A percentile compares a stretch with the other conserved stretches of the same genome.
Conservation (phyloP, 805 yeast species). For the Metschnikowia hibisci region DNA sequence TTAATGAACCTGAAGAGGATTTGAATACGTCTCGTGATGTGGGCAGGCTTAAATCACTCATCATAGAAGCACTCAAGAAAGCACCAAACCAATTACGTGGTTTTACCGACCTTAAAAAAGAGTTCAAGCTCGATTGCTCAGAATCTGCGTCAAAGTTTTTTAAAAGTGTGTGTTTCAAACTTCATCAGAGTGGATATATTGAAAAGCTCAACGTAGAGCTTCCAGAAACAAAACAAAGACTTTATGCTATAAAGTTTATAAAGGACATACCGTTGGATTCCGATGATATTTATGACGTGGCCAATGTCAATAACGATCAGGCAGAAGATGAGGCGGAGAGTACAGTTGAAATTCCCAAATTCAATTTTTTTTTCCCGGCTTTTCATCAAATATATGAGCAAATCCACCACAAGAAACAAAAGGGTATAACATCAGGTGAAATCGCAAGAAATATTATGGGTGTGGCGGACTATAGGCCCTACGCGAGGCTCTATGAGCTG, state of each 20-base stretch:
- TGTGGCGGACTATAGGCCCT: slow-evolving; percentile 46
- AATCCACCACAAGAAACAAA: slow-evolving; percentile 35
- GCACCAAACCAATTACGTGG: slow-evolving; percentile 63
- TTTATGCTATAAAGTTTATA: slow-evolving; percentile 38
- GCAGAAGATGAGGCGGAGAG: slow-evolving; percentile 12
- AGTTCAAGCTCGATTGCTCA: slow-evolving; percentile 47
- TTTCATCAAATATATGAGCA: slow-evolving; percentile 59
- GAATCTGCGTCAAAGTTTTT: slow-evolving; percentile 42
- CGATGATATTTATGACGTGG: slow-evolving; percentile 40
- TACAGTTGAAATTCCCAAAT: slow-evolving; percentile 22
- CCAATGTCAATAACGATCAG: slow-evolving; percentile 17
- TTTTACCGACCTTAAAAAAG: slow-evolving; percentile 56
- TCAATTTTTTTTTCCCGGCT: slow-evolving; percentile 58
- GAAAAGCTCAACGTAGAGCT: slow-evolving; percentile 48
- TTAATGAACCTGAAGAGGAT: slow-evolving; percentile 16
- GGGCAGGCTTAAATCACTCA: slow-evolving; percentile 27
- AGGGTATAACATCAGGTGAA: slow-evolving; percentile 61
- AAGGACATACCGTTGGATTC: slow-evolving; percentile 47
- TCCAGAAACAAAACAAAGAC: slow-evolving; percentile 22
- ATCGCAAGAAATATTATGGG: slow-evolving; percentile 53
- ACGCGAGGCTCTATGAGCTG: slow-evolving; percentile 48
- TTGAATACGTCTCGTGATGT: slow-evolving; percentile 29
- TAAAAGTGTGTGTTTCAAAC: slow-evolving; percentile 43
- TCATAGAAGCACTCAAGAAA: slow-evolving; percentile 48
- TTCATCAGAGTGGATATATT: slow-evolving; percentile 43